Base-by-base conservation (phyloP, 1,139 yeast species). In the Pneumocystis oryctolagi region DNA sequence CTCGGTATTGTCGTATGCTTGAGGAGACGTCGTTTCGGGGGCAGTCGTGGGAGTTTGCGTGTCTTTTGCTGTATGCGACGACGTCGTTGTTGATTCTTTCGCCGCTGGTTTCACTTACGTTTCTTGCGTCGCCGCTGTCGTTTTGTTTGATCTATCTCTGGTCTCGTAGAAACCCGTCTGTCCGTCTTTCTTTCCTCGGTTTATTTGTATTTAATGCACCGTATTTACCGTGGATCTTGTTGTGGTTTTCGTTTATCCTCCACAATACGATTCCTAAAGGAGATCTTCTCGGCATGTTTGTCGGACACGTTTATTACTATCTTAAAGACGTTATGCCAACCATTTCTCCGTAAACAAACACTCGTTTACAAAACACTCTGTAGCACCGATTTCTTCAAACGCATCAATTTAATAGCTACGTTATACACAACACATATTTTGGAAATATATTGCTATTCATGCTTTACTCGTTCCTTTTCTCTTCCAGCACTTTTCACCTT, bases 231-330 rank as follows among this genome's bases (percentile, higher is more conserved):
- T 75, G 77, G 75, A 73, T 74, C 16, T 65, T 70, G 65, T 71
- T 72, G 56, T 66, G 68, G 34, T 70, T 68, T 64, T 70, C 71
- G 31, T 68, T 68, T 39, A 67, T 73, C 30, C 65, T 69, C 59
- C 66, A 67, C 61, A 69, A 68, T 28, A 65, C 68, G 5, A 59
- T 72, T 47, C 70, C 71, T 58, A 68, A 69, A 61, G 70, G 73
- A 32, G 76, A 75, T 60, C 62, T 76, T 14, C 66, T 75, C 2
- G 79, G 80, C 16, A 74, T 77, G 18, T 66, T 74, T 0, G 72
- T 78, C 30, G 83, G 83, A 9, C 83, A 80, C 64, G 61, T 73
- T 2, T 70, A 74, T 55, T 75, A 77, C 67, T 78, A 75, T 64
- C 68, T 78, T 30, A 75, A 75, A 66, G 82, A 79, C 65, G 72